Evolutionary conservation across 2,329 filamentous ascomycete species (phyloP), one percentile per base, ranked within the genome.

Genomic region (Fusarium ramigenum): DNA sequence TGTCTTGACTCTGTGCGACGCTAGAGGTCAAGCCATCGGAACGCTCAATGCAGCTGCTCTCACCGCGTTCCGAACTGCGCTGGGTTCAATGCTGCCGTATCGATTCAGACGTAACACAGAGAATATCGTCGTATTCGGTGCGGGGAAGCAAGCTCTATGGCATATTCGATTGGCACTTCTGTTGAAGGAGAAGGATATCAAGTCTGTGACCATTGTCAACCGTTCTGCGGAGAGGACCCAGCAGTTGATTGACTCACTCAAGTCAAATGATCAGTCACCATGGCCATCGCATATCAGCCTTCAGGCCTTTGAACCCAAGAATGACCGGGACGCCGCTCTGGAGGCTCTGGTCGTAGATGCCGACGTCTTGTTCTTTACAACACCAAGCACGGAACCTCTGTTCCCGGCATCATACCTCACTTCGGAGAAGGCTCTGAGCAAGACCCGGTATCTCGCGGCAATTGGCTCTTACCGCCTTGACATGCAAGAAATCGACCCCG

Each of bases 121-220:
- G 23, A 90, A 89, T 28, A 78, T 93, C 7, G 87, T 90, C 7
- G 88, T 93, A 21, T 93, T 93, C 75, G 92, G 92, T 4, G 91
- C 91, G 0, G 92, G 92, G 25, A 90, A 89, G 73, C 91, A 93
- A 80, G 92, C 92, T 1, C 90, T 91, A 77, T 94, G 92, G 92
- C 92, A 93, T 75, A 88, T 92, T 19, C 87, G 90, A 2, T 85
- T 94, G 12, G 90, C 91, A 1, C 81, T 93, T 10, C 81, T 92
- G 11, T 83, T 93, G 1, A 73, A 79, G 8, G 78, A 73, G 19
- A 61, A 70, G 32, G 74, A 73, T 2, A 75, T 81, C n/a, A 64
- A 67, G 14, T 70, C 56, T 8, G 68, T 84, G 18, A 82, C 78
- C 1, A 59, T 83, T 7, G 78, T 83, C 14, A 83, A 83, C 37